Base-by-base conservation (phyloP, 1,284 basidiomycete species). In the Trichosporon inkin region DNA sequence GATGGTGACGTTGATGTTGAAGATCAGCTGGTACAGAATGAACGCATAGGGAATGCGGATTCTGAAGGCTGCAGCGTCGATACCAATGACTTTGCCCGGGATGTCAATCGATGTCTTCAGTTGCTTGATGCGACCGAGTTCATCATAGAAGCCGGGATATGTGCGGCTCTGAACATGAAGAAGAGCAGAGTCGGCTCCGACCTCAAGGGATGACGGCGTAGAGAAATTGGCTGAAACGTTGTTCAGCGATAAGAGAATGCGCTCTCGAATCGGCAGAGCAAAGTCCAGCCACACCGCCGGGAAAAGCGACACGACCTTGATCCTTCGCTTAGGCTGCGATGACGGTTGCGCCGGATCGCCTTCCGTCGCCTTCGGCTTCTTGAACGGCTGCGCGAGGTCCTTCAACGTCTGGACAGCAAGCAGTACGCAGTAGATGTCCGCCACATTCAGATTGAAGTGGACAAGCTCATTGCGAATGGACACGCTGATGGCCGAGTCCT, bases 41-140 rank as follows among this genome's bases (percentile, higher is more conserved):
- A 88, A 96, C 6, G 86, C 85, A 71, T 84, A 85, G 0, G 95
- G 93, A 39, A 97, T 87, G 17, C 87, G 84, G 16, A 97, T 73
- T 17, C 86, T 85, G 2, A 85, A 82, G 53, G 84, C 86, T 44
- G 89, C 86, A 40, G 89, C 78, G 4, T 67, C 52, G 37, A 81
- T 59, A 19, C 41, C 34, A 16, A 75, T 57, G 2, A 35, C 38
- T 10, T 54, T 56, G 2, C 57, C 36, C 16, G 60, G 22, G 68
- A 69, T 19, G 56, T 67, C 40, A 40, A 84, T 60, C 2, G 77
- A 10, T 14, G 88, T 68, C 11, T 81, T 80, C 80, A 87, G 85
- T 49, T 82, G 80, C 56, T 85, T 84, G 28, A 95, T 71, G 14
- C 84, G 83, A 10, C 84, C 75, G 1, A 94, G 79, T 71, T 95